Evolutionary conservation across 2,329 filamentous ascomycete genomes (phyloP).

Genomic region (Xylariaceae sp.): DNA sequence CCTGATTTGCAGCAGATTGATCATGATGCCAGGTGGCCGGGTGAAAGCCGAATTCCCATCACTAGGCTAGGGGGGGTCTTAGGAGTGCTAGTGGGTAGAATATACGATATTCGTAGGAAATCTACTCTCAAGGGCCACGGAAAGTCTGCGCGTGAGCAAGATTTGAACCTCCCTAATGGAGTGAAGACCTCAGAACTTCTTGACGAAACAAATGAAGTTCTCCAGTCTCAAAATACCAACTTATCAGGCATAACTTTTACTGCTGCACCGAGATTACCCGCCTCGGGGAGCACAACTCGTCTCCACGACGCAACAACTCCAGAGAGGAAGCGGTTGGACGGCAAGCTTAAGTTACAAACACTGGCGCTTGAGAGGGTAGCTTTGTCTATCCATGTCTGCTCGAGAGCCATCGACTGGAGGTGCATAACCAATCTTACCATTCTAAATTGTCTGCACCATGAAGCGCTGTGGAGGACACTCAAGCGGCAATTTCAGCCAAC

Average conservation of each 20-base stretch:
- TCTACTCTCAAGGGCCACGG: slow-evolving; percentile 25
- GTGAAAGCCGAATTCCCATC: slow-evolving; percentile 63
- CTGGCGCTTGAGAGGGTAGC: slow-evolving; percentile 78
- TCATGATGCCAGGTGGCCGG: slow-evolving; percentile 61
- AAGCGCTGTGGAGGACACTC: slow-evolving; percentile 76
- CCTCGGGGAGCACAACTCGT: too few relatives aligned
- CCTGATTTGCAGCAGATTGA: slow-evolving; percentile 68
- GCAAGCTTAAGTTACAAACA: slow-evolving; percentile 69
- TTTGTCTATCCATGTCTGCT: slow-evolving; percentile 73
- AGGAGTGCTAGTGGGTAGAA: slow-evolving; percentile 69
- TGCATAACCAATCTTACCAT: slow-evolving; percentile 74
- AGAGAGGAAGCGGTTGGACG: slow-evolving; percentile 52
- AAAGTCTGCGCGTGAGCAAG: slow-evolving; percentile 8
- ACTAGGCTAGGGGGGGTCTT: slow-evolving; percentile 71
- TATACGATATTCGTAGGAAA: slow-evolving; percentile 59
- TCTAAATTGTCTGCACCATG: slow-evolving; percentile 74
- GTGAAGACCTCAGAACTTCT: not conserved
- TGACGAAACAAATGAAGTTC: not conserved
- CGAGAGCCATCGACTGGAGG: slow-evolving; percentile 76
- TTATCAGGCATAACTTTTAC: too few relatives aligned
- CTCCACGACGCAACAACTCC: slow-evolving; percentile 3
- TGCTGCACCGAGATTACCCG: too few relatives aligned
- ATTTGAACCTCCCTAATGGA: slow-evolving; percentile 8
- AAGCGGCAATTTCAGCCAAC: slow-evolving; percentile 64
- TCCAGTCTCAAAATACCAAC: not conserved